Conservation (phyloP, 805 yeast genomes). For the Yamadazyma phyllophila region DNA sequence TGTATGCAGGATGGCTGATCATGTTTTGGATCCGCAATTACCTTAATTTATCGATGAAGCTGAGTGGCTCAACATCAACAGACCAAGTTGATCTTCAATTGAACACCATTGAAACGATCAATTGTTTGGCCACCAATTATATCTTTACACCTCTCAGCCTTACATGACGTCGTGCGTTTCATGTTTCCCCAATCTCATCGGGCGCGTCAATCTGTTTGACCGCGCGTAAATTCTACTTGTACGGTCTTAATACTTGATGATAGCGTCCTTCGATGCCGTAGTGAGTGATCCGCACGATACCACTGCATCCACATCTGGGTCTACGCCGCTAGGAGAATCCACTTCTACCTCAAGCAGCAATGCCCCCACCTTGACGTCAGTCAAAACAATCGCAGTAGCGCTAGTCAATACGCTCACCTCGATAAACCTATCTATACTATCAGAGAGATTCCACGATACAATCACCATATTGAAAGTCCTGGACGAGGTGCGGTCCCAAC, state of each 20-base stretch:
- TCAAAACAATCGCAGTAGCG: constrained; percentile 6
- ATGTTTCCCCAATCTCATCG: too few relatives aligned
- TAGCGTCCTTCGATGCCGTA: constrained; percentile 9
- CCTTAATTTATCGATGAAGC: too few relatives aligned
- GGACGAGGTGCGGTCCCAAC: constrained; percentile 1
- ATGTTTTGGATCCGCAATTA: neutral
- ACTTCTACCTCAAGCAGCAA: neutral
- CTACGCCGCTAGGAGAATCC: neutral
- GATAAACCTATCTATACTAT: constrained; percentile 10
- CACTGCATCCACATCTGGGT: neutral
- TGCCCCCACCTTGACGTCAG: neutral
- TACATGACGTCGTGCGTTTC: too few relatives aligned
- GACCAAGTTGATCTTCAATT: too few relatives aligned
- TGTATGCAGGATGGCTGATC: neutral
- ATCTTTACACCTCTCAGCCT: too few relatives aligned
- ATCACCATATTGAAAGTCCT: constrained; percentile 8
- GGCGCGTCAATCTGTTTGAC: too few relatives aligned
- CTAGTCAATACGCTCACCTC: neutral
- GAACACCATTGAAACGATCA: too few relatives aligned
- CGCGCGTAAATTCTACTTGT: neutral
- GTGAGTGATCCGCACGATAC: constrained; percentile 3
- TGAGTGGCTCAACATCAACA: too few relatives aligned
- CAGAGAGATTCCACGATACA: constrained; percentile 11
- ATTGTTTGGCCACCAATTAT: too few relatives aligned
- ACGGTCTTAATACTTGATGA: neutral